Conservation (phyloP, 2,329 filamentous ascomycete species). For the Fusarium sp. region DNA sequence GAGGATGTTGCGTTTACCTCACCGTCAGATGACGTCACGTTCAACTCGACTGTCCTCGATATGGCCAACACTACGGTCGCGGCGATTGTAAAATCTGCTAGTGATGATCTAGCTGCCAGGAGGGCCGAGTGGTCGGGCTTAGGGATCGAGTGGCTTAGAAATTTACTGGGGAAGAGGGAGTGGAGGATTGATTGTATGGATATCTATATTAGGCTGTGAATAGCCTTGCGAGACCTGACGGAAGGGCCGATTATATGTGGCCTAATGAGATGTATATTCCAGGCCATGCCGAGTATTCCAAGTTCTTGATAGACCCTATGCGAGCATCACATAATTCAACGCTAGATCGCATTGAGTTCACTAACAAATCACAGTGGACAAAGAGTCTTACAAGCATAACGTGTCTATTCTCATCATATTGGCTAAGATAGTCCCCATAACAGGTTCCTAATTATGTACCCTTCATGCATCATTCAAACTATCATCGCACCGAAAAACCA, state of each 20-base stretch:
- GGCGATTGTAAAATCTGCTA: slow-evolving; percentile 72
- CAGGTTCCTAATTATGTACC: slow-evolving; percentile 34
- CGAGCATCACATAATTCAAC: not conserved
- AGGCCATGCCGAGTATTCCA: not conserved
- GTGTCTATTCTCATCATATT: slow-evolving; percentile 34
- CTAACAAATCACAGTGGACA: not conserved
- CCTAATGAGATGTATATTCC: slow-evolving; percentile 13
- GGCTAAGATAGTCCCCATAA: slow-evolving; percentile 15
- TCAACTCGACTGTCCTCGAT: slow-evolving; percentile 62
- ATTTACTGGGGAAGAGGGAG: slow-evolving; percentile 81
- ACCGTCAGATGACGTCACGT: slow-evolving; percentile 43
- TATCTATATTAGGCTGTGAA: slow-evolving; percentile 80
- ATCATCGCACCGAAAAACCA: slow-evolving; percentile 27
- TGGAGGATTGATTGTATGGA: slow-evolving; percentile 94
- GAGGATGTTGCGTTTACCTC: slow-evolving; percentile 28
- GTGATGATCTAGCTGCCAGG: slow-evolving; percentile 67
- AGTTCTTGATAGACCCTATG: not conserved
- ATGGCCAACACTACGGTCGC: slow-evolving; percentile 76
- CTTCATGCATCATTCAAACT: slow-evolving; percentile 37
- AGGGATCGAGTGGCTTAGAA: slow-evolving; percentile 87
- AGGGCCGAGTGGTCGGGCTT: slow-evolving; percentile 77
- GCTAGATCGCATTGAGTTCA: slow-evolving; percentile 2
- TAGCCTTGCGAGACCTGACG: not conserved
- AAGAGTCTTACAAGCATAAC: slow-evolving; percentile 10
- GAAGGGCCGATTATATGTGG: not conserved